Conservation (phyloP, 495 filamentous ascomycete species). For the Apiosordaria backusii region DNA sequence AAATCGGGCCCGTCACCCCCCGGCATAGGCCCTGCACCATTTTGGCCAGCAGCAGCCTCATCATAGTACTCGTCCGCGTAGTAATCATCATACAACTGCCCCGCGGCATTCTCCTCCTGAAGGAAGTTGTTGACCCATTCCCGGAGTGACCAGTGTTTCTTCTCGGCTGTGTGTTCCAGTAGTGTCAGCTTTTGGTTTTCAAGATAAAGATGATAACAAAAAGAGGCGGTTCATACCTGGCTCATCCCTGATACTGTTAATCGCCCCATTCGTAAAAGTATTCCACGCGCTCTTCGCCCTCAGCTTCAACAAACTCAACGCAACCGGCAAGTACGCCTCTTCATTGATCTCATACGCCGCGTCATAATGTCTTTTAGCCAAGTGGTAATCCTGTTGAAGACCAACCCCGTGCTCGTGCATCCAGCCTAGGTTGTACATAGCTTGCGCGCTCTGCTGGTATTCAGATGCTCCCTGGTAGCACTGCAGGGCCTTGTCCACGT, state of each 20-base stretch:
- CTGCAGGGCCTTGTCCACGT: constrained; percentile 82
- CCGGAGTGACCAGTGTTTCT: constrained; percentile 67
- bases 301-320: constrained; percentile 82
- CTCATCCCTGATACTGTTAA: constrained; percentile 88
- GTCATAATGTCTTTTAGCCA: constrained; percentile 96
- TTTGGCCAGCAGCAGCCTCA: constrained; percentile 19
- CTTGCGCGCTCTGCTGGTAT: constrained; percentile 85
- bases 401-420: constrained; percentile 98
- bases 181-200: constrained; percentile 55
- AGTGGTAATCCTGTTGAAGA: constrained; percentile 91
- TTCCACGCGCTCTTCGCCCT: constrained; percentile 88
- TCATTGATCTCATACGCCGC: constrained; percentile 83
- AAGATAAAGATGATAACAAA: constrained; percentile 32
- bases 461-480: constrained; percentile 93
- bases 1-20: constrained; percentile 46
- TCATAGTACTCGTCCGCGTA: constrained; percentile 49
- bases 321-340: constrained; percentile 93
- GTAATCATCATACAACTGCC: constrained; percentile 57
- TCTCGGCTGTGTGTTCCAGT: constrained; percentile 25
- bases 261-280: constrained; percentile 76
- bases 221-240: constrained; percentile 55
- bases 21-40: constrained; percentile 52
- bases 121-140: constrained; percentile 86
- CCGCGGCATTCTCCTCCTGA: constrained; percentile 55
- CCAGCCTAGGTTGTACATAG: constrained; percentile 96